Conservation (phyloP, 176 grass and related monocot genomes). For the Bonia amplexicaulis region DNA sequence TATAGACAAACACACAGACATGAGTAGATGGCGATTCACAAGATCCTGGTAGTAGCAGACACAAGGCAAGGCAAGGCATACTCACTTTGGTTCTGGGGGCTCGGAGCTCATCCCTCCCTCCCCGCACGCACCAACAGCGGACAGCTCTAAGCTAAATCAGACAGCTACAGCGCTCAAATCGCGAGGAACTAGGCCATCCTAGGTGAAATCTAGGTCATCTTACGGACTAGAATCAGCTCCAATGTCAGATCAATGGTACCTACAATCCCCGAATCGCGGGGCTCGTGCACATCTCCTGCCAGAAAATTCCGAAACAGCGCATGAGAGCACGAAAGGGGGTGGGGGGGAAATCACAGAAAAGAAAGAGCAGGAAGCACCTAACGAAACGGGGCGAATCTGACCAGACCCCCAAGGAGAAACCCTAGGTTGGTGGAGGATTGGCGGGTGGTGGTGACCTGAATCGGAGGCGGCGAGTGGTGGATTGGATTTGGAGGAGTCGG, state of each 20-base stretch:
- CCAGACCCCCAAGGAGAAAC: neutral
- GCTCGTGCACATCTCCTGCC: neutral
- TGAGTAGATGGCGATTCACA: neutral
- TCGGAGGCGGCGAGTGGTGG: neutral
- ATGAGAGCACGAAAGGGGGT: neutral
- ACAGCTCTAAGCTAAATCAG: neutral
- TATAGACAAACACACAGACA: neutral
- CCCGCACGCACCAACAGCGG: neutral
- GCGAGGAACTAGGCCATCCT: neutral
- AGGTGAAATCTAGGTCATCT: neutral
- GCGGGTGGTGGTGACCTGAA: neutral
- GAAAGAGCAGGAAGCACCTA: neutral
- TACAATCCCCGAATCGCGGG: neutral
- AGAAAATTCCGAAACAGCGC: neutral
- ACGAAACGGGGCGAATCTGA: neutral
- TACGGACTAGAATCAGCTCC: neutral
- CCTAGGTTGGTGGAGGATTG: neutral
- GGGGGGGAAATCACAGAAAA: neutral
- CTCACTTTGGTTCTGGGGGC: neutral
- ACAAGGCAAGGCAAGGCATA: neutral
- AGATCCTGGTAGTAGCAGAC: neutral
- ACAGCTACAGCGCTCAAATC: neutral
- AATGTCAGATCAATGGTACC: neutral
- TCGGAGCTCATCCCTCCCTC: conserved; percentile 24
- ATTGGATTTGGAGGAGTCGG: neutral